phyloP scores from a whole-genome alignment of 2,329 filamentous ascomycete genomes.

The Akanthomyces uredinophilus region DNA sequence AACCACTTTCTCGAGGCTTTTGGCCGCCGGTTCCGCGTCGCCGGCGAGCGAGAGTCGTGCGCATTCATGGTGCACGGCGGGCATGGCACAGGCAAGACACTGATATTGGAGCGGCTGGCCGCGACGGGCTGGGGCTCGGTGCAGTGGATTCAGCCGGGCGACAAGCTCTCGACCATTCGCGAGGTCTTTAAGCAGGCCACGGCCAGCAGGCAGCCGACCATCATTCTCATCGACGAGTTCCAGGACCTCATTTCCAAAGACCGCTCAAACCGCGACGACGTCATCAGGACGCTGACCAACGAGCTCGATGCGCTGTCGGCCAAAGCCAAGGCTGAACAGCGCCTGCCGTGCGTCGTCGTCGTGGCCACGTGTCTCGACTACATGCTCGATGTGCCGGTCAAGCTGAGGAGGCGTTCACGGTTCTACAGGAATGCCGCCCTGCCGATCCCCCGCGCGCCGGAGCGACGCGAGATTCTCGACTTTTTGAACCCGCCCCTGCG shows the following conservation, averaged over 20 bases:
- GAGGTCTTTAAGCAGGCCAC: slow-evolving; percentile 66
- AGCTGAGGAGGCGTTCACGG: slow-evolving; percentile 59
- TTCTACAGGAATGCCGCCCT: slow-evolving; percentile 67
- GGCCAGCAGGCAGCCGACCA: slow-evolving; percentile 60
- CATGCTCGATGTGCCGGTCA: slow-evolving; percentile 64
- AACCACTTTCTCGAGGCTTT: slow-evolving; percentile 62
- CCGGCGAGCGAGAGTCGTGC: slow-evolving; percentile 36
- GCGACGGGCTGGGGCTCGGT: slow-evolving; percentile 66
- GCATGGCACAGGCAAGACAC: slow-evolving; percentile 77
- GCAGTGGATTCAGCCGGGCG: slow-evolving; percentile 51
- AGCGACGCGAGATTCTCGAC: slow-evolving; percentile 69
- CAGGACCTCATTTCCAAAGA: slow-evolving; percentile 64
- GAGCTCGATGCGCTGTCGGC: slow-evolving; percentile 51
- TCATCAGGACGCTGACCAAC: slow-evolving; percentile 46
- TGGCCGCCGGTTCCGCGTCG: slow-evolving; percentile 30
- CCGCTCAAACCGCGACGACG: slow-evolving; percentile 43
- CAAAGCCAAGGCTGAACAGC: slow-evolving; percentile 30
- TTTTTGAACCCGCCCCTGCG: slow-evolving; percentile 47
- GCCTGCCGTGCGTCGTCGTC: slow-evolving; percentile 59
- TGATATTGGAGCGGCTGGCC: slow-evolving; percentile 64
- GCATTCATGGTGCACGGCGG: slow-evolving; percentile 75
- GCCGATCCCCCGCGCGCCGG: slow-evolving; percentile 66
- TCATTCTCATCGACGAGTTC: slow-evolving; percentile 75
- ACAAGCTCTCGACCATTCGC: slow-evolving; percentile 56
- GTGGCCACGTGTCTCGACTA: slow-evolving; percentile 69